Evolutionary conservation across 2,329 filamentous ascomycete genomes (phyloP).

Genomic region (Gyromitra esculenta): DNA sequence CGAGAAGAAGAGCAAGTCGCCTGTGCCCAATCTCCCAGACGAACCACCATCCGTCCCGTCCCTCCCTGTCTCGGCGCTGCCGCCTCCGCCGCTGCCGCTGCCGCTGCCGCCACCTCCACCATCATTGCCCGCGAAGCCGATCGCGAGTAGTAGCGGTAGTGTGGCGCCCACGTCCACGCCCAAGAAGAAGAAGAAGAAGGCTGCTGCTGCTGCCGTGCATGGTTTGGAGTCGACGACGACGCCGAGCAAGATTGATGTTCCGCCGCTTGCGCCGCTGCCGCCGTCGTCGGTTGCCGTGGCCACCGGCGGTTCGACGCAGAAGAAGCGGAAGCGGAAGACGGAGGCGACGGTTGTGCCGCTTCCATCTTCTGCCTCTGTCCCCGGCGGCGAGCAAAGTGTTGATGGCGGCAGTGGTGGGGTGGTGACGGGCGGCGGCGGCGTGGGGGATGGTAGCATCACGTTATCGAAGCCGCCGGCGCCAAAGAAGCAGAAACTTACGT

Average conservation of each 20-base stretch:
- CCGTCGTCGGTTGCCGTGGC: constrained; percentile 12
- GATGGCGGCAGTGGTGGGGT: constrained; percentile 1
- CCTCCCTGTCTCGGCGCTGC: no score
- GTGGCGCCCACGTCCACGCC: constrained; percentile 29
- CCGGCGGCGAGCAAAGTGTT: no score
- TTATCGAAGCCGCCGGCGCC: constrained; percentile 15
- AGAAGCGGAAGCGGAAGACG: constrained; percentile 54
- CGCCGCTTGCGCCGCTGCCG: constrained; percentile 34
- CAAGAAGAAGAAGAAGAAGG: constrained; percentile 55
- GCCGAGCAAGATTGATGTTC: constrained; percentile 40
- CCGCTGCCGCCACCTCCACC: not conserved
- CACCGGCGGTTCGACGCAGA: constrained; percentile 15
- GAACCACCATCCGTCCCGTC: not conserved
- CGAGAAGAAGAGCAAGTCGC: constrained; percentile 48
- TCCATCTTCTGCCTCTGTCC: no score
- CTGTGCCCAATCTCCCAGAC: constrained; percentile 30
- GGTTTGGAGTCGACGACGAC: not conserved
- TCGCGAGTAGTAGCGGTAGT: not conserved
- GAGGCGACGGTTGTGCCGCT: constrained; percentile 16
- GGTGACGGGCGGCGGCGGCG: not conserved
- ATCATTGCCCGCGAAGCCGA: constrained; percentile 22
- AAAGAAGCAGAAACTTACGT: constrained; percentile 36
- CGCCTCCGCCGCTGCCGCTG: not conserved
- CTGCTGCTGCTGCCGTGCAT: not conserved
- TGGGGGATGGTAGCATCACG: constrained; percentile 11